Evolutionary conservation across 495 filamentous ascomycete genomes (phyloP), one percentile per base, ranked within the genome.

Genomic region (Xanthoparmelia taractica): DNA sequence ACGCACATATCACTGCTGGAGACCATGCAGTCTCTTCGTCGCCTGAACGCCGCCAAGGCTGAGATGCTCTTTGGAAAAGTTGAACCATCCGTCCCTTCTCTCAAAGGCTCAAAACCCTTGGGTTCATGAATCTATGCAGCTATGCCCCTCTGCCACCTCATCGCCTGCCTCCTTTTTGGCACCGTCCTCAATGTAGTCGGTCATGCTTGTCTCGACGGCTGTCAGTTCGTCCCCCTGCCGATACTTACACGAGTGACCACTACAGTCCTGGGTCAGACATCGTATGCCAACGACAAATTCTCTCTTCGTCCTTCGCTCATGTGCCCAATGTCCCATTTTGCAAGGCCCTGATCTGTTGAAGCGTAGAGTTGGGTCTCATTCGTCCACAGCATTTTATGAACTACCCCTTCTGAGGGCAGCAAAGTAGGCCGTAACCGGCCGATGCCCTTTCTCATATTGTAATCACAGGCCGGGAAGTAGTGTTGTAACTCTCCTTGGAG

Each of bases 291-390:
- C 45, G 59, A 61, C 15, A 68, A 57, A 17, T 40, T 31, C 29
- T 70, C 63, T 36, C 57, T 50, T 40, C 55, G 56, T 11, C 63
- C 68, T 17, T 62, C 43, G 34, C 56, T 61, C 52, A 41, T 43
- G 45, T 34, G 54, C 20, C 71, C 63, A 20, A 80, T 61, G 68
- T 75, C 64, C 72, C 77, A 74, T 17, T 70, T 58, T 68, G 78
- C 73, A 37, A 81, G 56, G 17, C 80, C 80, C 47, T 70, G 74
- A 66, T 81, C 79, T 20, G 80, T 81, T 15, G 79, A 67, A 12
- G 71, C 78, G 63, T 77, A 62, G n/a, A 81, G 63, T 38, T 76
- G 72, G 59, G 76, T 63, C 60, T 81, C 78, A 3, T 71, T 67
- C 4, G 74, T 66, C 27, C 41, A 82, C 73, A 15, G 72, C 79